Evolutionary conservation across 768 basidiomycete genomes (phyloP).

Genomic region (Myochromella boudieri): DNA sequence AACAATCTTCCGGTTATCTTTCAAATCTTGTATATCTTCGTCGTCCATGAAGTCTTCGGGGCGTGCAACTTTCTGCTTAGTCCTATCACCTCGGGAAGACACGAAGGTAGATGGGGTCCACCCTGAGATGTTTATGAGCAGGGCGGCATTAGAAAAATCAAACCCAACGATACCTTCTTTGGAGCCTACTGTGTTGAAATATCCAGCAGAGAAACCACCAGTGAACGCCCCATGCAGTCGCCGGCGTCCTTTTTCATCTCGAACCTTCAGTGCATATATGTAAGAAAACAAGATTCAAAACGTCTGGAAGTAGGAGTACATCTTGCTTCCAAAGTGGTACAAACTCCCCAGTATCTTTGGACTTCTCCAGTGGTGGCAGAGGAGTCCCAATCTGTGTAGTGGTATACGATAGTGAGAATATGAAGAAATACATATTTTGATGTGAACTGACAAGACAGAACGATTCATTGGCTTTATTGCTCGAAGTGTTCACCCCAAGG

Average conservation of each 20-base stretch:
- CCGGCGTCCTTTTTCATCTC: constrained; percentile 90
- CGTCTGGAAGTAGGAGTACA: constrained; percentile 39
- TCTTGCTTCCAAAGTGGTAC: constrained; percentile 99
- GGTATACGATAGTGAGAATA: background rate
- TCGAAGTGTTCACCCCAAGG: constrained; percentile 22
- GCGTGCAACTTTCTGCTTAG: constrained; percentile 56
- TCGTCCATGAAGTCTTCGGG: constrained; percentile 99
- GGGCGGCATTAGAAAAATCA: background rate
- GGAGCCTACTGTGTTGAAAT: constrained; percentile 94
- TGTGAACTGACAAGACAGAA: constrained; percentile 17
- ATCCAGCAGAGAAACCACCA: constrained; percentile 96
- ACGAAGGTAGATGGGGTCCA: constrained; percentile 94
- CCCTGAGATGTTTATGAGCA: constrained; percentile 49
- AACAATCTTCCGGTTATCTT: constrained; percentile 70
- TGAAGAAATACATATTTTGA: background rate
- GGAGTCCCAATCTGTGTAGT: constrained; percentile 83
- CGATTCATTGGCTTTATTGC: constrained; percentile 18
- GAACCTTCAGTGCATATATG: constrained; percentile 49
- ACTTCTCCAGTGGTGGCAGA: constrained; percentile 90
- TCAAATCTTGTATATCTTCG: constrained; percentile 86
- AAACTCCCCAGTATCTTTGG: constrained; percentile 90
- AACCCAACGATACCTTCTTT: constrained; percentile 73
- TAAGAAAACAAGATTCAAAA: background rate
- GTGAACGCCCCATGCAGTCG: constrained; percentile 98
- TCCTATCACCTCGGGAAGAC: constrained; percentile 80